phyloP scores from a whole-genome alignment of 257 asterid genomes.

The Nicotiana paniculata region DNA sequence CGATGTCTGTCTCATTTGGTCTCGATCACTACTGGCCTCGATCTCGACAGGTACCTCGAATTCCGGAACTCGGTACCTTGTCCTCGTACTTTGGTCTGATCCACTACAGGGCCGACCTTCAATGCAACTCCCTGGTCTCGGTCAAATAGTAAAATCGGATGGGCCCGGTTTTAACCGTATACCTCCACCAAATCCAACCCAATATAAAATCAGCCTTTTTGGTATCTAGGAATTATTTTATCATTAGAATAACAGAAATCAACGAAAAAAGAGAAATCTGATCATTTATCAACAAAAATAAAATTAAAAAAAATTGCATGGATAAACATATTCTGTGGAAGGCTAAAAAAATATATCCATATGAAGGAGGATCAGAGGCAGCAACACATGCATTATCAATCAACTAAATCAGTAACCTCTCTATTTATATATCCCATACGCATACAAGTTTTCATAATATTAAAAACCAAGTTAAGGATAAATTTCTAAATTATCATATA shows the following conservation, averaged over 20 bases:
- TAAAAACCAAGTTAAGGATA: neutral
- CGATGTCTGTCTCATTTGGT: too few relatives aligned
- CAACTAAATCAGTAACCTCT: neutral
- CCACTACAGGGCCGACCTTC: too few relatives aligned
- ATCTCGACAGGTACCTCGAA: too few relatives aligned
- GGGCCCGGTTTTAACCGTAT: too few relatives aligned
- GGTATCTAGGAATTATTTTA: too few relatives aligned
- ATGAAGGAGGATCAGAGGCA: neutral
- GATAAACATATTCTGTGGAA: neutral
- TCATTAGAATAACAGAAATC: neutral
- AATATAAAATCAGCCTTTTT: too few relatives aligned
- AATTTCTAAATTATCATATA: neutral
- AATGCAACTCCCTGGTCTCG: too few relatives aligned
- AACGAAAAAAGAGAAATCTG: neutral
- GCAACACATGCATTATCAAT: conserved; percentile 2
- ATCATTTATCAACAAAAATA: neutral
- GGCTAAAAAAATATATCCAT: neutral
- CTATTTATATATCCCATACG: neutral
- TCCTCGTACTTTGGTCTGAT: too few relatives aligned
- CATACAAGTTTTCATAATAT: neutral
- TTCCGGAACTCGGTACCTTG: too few relatives aligned
- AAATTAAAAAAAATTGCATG: neutral
- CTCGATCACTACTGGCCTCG: too few relatives aligned
- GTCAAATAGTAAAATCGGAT: too few relatives aligned
- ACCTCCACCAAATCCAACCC: too few relatives aligned